phyloP scores from a whole-genome alignment of 345 rosid genomes.

The Gossypium herbaceum region DNA sequence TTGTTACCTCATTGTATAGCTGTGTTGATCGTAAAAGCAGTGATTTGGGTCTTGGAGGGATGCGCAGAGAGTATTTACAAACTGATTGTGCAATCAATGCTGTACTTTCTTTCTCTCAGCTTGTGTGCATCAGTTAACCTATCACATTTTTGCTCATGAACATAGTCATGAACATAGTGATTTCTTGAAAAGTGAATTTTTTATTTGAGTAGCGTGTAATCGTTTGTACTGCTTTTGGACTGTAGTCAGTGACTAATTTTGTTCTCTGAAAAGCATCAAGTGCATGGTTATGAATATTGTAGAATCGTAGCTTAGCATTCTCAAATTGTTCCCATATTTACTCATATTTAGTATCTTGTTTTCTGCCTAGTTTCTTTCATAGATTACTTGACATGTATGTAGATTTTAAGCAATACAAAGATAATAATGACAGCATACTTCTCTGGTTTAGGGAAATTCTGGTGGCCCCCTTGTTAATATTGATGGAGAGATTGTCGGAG shows the following conservation, averaged over 20 bases:
- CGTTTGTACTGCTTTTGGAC: not conserved
- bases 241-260: not conserved
- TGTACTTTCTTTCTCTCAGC: slow-evolving; percentile 36
- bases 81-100: slow-evolving; percentile 85
- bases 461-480: slow-evolving; percentile 92
- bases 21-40: slow-evolving; percentile 97
- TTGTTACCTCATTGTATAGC: slow-evolving; percentile 29
- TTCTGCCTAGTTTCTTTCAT: not conserved
- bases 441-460: slow-evolving; percentile 68
- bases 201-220: no score
- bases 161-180: not conserved
- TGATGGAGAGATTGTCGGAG: slow-evolving; percentile 90
- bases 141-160: not conserved
- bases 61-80: slow-evolving; percentile 80
- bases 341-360: not conserved
- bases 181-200: not conserved
- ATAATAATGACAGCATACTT: slow-evolving; percentile 5
- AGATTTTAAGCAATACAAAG: not conserved
- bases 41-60: slow-evolving; percentile 85
- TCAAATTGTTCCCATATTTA: not conserved
- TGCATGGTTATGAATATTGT: not conserved
- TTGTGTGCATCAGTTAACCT: not conserved
- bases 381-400: not conserved
- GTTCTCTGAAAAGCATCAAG: not conserved
- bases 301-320: not conserved